phyloP scores from a whole-genome alignment of 345 rosid genomes.

The Dipteronia sinensis region DNA sequence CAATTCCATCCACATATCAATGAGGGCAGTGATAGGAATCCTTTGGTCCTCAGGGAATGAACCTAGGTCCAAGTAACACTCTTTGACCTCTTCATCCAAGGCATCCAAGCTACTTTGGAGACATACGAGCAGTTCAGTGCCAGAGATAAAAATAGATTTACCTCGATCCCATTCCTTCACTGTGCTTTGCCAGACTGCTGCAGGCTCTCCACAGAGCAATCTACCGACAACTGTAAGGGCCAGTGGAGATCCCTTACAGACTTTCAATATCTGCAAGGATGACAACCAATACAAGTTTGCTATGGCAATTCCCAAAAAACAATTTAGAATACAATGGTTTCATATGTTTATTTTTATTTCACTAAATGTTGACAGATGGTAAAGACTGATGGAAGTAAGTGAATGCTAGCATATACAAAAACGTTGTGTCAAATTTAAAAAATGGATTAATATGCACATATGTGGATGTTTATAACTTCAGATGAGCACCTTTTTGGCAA shows the following conservation, averaged over 20 bases:
- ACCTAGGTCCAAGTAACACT: conserved; percentile 63
- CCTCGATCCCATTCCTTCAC: conserved; percentile 34
- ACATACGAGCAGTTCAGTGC: conserved; percentile 33
- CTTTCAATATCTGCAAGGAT: conserved; percentile 47
- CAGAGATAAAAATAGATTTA: conserved; percentile 25
- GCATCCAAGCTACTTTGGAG: conserved; percentile 51
- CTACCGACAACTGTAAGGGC: conserved; percentile 52
- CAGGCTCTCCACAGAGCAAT: conserved; percentile 42
- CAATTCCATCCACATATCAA: conserved; percentile 60
- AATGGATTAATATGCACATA: not conserved
- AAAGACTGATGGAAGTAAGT: not conserved
- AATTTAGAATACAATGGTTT: not conserved
- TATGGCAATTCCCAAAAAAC: not conserved
- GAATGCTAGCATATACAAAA: not conserved
- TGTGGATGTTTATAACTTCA: not conserved
- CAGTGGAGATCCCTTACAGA: conserved; percentile 63
- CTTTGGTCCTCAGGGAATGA: conserved; percentile 60
- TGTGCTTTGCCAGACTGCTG: conserved; percentile 35
- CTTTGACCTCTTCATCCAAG: conserved; percentile 29
- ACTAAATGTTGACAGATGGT: not conserved
- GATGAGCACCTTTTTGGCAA: conserved; percentile 38
- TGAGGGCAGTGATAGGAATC: conserved; percentile 46
- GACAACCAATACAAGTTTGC: not conserved
- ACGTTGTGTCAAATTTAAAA: not conserved
- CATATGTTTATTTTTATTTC: not conserved